phyloP scores from a whole-genome alignment of 352 stramenopile genomes.

The Globisporangium orthogonon region DNA sequence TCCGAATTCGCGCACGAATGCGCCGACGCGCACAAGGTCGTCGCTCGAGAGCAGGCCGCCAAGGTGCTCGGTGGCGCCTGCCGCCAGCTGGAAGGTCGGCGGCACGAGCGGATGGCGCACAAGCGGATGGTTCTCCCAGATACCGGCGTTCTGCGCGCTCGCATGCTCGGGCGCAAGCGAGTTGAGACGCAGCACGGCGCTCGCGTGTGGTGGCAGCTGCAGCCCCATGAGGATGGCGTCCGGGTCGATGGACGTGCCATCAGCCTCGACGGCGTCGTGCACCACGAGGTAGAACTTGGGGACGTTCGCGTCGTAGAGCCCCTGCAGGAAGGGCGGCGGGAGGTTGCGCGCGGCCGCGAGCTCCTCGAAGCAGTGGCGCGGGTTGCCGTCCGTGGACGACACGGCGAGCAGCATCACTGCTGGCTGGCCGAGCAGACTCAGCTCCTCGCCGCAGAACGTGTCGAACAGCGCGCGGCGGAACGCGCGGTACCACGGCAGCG shows the following conservation, averaged over 20 bases:
- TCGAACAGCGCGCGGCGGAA: slow-evolving; percentile 80
- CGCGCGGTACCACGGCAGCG: slow-evolving; percentile 68
- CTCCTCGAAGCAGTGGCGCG: slow-evolving; percentile 67
- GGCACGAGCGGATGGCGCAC: slow-evolving; percentile 42
- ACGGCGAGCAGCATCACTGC: slow-evolving; percentile 72
- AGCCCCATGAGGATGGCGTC: slow-evolving; percentile 71
- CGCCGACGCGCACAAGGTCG: slow-evolving; percentile 51
- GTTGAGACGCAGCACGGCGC: slow-evolving; percentile 63
- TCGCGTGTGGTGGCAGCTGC: slow-evolving; percentile 37
- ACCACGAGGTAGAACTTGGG: slow-evolving; percentile 88
- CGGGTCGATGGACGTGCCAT: slow-evolving; percentile 73
- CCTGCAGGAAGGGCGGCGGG: slow-evolving; percentile 55
- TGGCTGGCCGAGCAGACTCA: slow-evolving; percentile 66
- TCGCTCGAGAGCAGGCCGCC: slow-evolving; percentile 56
- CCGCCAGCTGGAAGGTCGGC: slow-evolving; percentile 16
- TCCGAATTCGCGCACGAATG: slow-evolving; percentile 75
- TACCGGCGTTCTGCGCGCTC: slow-evolving; percentile 19
- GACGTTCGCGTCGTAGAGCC: slow-evolving; percentile 72
- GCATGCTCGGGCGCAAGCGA: slow-evolving; percentile 33
- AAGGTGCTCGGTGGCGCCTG: slow-evolving; percentile 14
- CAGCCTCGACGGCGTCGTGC: slow-evolving; percentile 76
- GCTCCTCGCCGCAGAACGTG: slow-evolving; percentile 80
- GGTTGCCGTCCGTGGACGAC: slow-evolving; percentile 78
- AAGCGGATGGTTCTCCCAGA: slow-evolving; percentile 55
- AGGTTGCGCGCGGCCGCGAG: slow-evolving; percentile 42